phyloP scores from a whole-genome alignment of 257 asterid species.

The Scutellaria minor region DNA sequence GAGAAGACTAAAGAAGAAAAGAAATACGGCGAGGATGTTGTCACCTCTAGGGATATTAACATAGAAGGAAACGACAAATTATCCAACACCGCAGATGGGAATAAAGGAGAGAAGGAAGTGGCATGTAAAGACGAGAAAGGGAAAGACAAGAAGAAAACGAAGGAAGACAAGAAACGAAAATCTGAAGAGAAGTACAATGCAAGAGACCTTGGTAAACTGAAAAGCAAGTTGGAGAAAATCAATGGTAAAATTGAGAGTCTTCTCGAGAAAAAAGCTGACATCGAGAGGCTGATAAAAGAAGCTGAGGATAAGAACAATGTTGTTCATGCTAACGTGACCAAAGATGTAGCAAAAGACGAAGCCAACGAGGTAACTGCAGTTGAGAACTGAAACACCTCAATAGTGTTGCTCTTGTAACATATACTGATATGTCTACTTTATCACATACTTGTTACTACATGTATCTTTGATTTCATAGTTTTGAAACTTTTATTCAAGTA shows the following conservation, averaged over 20 bases:
- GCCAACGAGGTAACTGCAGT: conserved; percentile 27
- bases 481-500: background rate
- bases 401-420: conserved; percentile 18
- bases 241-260: conserved; percentile 56
- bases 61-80: conserved; percentile 39
- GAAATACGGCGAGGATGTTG: conserved; percentile 25
- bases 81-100: conserved; percentile 33
- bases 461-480: conserved; percentile 1
- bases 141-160: conserved; percentile 48
- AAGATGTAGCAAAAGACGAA: conserved; percentile 38
- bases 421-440: background rate
- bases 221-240: conserved; percentile 58
- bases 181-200: conserved; percentile 47
- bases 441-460: background rate
- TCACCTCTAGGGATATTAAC: conserved; percentile 49
- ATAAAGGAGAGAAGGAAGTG: conserved; percentile 33
- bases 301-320: conserved; percentile 46
- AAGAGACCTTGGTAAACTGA: conserved; percentile 52
- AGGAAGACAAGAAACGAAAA: conserved; percentile 61
- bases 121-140: conserved; percentile 40
- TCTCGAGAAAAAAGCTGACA: conserved; percentile 51
- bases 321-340: conserved; percentile 34
- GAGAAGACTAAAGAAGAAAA: conserved; percentile 32
- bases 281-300: conserved; percentile 60
- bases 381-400: conserved; percentile 35